Evolutionary conservation across 2,329 filamentous ascomycete species (phyloP), one percentile per base, ranked within the genome.

Genomic region (Neoarthrinium moseri): DNA sequence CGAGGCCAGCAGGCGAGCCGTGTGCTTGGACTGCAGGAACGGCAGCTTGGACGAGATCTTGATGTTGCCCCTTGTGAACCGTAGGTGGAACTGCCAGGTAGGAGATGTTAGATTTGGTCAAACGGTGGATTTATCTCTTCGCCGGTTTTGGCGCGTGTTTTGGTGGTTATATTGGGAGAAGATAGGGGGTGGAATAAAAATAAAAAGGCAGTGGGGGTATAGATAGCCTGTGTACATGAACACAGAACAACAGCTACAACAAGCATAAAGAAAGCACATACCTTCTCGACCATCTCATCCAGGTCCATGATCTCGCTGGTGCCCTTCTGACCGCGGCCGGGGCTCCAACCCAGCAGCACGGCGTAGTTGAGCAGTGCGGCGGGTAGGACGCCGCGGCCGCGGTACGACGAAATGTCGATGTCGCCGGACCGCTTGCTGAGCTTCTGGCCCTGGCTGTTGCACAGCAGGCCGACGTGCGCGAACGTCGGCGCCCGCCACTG

Each of bases 61-160:
- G 6, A 91, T 89, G 63, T 96, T 91, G 8, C 92, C 92, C 56
- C 87, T 89, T 3, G 91, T 97, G 68, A 96, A 95, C 60, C 90
- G 91, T 53, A 95, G 76, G 36, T 84, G 83, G 62, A 96, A 92
- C 80, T 89, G 49, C 13, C 34, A 4, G 20, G 10, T 32, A 17
- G 7, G 5, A 17, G 21, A 13, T 17, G 21, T 41, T 12, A n/a
- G n/a, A n/a, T n/a, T n/a, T n/a, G n/a, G n/a, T n/a, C n/a, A n/a
- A n/a, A n/a, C n/a, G n/a, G n/a, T n/a, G n/a, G n/a, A n/a, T n/a
- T n/a, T n/a, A n/a, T n/a, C n/a, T n/a, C n/a, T n/a, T n/a, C n/a
- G n/a, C n/a, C n/a, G n/a, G n/a, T n/a, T n/a, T n/a, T n/a, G n/a
- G n/a, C n/a, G n/a, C n/a, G n/a, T n/a, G n/a, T n/a, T n/a, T n/a